Base-by-base conservation (phyloP, 805 yeast species). In the Wickerhamomyces tratensis region DNA sequence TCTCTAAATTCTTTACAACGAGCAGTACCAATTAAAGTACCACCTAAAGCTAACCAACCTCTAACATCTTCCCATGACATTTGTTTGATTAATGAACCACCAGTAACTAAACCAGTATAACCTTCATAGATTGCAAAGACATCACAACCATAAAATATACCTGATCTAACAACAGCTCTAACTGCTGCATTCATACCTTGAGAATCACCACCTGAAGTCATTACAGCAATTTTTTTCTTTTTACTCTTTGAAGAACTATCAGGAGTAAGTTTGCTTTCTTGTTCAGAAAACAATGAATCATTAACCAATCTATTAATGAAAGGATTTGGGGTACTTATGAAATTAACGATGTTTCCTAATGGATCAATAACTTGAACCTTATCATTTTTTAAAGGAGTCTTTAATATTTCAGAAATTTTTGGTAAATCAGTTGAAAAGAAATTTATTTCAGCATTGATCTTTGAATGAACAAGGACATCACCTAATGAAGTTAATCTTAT, bases 201-300 rank as follows among this genome's bases (percentile, higher is more conserved):
- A 29, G 87, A 81, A 56, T 82, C 89, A 52, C 89, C 89, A 45
- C 89, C 89, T 1, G 86, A 79, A 1, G 88, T 82, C 86, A 82
- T 81, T 13, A 82, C 84, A 2, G 81, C 89, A 45, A 82, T 78
- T 60, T 79, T 68, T 62, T 72, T 64, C 55, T 59, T 49, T n/a
- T 39, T 39, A 12, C 10, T 33, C 5, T 41, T 39, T 7, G 43
- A 38, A 6, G 37, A 38, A 6, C 43, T 31, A 11, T 29, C 29
- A 13, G 14, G 25, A 5, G 40, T 5, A 15, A 46, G 20, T 6
- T 30, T 26, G 13, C 40, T 7, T 7, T 39, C 37, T 35, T 48
- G 48, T 26, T 43, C 43, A 7, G 49, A 14, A 39, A 54, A 57
- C 43, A 44, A 50, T 8, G 43, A 39, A 9, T 44, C 47, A 33